Percentiles rank a stretch among this genome's conserved stretches.
Conservation (phyloP, 768 basidiomycete species). For the Podaxis sp. region DNA sequence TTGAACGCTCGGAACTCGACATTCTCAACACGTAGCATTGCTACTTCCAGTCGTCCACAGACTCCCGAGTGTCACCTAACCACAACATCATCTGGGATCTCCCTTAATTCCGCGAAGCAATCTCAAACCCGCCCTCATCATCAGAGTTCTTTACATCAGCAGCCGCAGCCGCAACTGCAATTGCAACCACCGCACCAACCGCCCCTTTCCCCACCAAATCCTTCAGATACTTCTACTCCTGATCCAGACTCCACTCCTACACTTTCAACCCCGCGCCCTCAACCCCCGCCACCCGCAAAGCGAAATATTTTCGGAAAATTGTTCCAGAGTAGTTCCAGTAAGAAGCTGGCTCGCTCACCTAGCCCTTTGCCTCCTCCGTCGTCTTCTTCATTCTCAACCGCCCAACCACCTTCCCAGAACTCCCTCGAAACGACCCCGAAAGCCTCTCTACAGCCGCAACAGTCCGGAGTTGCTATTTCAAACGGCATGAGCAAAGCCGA, state of each 20-base stretch:
- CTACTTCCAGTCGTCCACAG: conserved; percentile 2
- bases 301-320: conserved; percentile 67
- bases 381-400: neutral
- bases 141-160: conserved; percentile 13
- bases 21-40: neutral
- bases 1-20: neutral
- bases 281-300: conserved; percentile 32
- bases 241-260: conserved; percentile 8
- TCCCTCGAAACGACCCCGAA: conserved; percentile 1
- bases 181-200: conserved; percentile 11
- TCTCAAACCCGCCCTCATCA: conserved; percentile 10
- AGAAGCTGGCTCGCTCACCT: conserved; percentile 11
- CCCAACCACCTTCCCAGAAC: neutral
- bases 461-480: conserved; percentile 12
- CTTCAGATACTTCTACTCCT: neutral
- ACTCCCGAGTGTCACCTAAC: conserved; percentile 7
- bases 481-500: conserved; percentile 10
- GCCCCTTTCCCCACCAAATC: neutral
- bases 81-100: conserved; percentile 23
- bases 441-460: conserved; percentile 9
- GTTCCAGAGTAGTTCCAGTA: conserved; percentile 43
- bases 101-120: conserved; percentile 17
- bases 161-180: conserved; percentile 12
- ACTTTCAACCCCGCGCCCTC: conserved; percentile 18
- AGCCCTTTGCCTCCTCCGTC: conserved; percentile 5